Evolutionary conservation across 73 alveolate species (phyloP).

Genomic region (Symbiodinium pilosum): DNA sequence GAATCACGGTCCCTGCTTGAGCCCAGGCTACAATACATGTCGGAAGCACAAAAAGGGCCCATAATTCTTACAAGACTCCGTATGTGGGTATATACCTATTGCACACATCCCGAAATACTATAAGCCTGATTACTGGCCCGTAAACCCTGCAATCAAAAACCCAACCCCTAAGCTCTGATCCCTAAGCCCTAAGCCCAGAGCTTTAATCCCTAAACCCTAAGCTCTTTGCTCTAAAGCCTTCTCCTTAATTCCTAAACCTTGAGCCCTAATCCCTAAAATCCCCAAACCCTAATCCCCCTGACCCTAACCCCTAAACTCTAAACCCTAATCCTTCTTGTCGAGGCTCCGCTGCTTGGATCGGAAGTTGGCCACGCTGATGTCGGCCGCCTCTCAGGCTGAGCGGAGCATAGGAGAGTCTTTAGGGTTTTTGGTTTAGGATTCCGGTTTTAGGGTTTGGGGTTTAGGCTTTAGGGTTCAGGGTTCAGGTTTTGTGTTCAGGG

Average conservation of each 20-base stretch:
- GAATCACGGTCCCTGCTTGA: no score
- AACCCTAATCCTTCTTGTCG: not conserved
- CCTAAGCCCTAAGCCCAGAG: not conserved
- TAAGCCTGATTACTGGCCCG: not conserved
- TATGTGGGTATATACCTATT: not conserved
- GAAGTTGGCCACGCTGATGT: constrained; percentile 4
- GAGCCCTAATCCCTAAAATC: not conserved
- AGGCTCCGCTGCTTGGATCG: constrained; percentile 45
- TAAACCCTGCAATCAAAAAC: not conserved
- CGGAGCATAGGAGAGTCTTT: not conserved
- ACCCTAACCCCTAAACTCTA: no score
- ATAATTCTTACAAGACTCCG: not conserved
- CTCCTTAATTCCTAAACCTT: no score
- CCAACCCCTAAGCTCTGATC: no score
- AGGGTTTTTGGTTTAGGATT: no score
- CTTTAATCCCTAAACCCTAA: not conserved
- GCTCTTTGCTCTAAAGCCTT: no score
- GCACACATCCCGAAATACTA: not conserved
- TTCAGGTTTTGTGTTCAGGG: no score
- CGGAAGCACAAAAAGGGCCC: not conserved
- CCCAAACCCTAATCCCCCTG: no score
- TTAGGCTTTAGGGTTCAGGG: no score
- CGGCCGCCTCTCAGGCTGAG: not conserved
- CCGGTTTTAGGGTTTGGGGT: no score
- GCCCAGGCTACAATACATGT: no score